Percentiles rank a stretch among this genome's conserved stretches.
phyloP scores from a whole-genome alignment of 2,329 filamentous ascomycete species.

The Helminthosporium solani region DNA sequence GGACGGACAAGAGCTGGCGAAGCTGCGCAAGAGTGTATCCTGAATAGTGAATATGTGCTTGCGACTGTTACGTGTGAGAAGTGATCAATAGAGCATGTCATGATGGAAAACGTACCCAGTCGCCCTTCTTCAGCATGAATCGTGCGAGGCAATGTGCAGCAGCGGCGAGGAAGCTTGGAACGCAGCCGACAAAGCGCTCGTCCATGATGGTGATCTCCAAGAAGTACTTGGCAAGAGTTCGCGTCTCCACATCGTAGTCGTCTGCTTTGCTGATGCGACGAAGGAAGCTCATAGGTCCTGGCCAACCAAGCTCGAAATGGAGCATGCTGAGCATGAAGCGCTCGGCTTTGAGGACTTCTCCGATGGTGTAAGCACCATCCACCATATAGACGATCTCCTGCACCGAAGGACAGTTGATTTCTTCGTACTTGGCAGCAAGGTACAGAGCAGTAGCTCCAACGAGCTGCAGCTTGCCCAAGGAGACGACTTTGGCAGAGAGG shows the following conservation, averaged over 20 bases:
- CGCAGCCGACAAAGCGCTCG: conserved; percentile 89
- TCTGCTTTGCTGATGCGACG: conserved; percentile 97
- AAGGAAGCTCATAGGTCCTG: conserved; percentile 98
- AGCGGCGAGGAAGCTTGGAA: conserved; percentile 86
- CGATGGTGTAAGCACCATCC: conserved; percentile 80
- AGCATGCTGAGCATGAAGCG: conserved; percentile 98
- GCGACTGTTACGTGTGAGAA: conserved; percentile 60
- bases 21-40: conserved; percentile 89
- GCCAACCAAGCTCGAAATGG: conserved; percentile 92
- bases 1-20: conserved; percentile 70
- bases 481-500: conserved; percentile 90
- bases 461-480: conserved; percentile 89
- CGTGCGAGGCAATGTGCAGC: conserved; percentile 90
- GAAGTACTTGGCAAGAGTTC: conserved; percentile 96
- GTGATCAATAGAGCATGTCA: background rate
- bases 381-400: conserved; percentile 99
- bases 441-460: conserved; percentile 95
- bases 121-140: conserved; percentile 84
- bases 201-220: conserved; percentile 97
- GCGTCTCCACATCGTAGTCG: conserved; percentile 92
- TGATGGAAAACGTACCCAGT: conserved; percentile 68
- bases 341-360: conserved; percentile 96
- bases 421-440: conserved; percentile 96
- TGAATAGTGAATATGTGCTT: conserved; percentile 86
- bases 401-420: conserved; percentile 96